These are phyloP conservation scores for Monosporascus ibericus DNA, from an alignment of 2,329 filamentous ascomycete species.

Conservation along the genomic window DNA sequence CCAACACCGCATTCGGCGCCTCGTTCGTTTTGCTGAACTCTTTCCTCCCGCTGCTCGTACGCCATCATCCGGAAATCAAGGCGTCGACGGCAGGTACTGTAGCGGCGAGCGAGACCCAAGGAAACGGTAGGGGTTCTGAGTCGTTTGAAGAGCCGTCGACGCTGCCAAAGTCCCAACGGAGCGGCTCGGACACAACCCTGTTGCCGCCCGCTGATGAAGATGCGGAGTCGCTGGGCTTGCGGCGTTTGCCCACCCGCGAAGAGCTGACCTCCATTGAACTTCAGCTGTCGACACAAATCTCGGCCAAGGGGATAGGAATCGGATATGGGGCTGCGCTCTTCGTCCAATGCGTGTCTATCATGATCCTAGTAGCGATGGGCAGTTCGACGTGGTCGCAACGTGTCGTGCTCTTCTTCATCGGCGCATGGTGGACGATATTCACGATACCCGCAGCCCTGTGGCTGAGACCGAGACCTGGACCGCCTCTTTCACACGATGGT, in stretches of 20 bases:
- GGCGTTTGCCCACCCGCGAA: slow-evolving; percentile 35
- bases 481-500: slow-evolving; percentile 56
- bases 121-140: slow-evolving; percentile 28
- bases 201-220: slow-evolving; percentile 28
- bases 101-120: slow-evolving; percentile 24
- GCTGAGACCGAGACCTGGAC: slow-evolving; percentile 82
- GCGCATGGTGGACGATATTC: slow-evolving; percentile 89
- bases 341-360: slow-evolving; percentile 74
- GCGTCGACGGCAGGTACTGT: slow-evolving; percentile 18
- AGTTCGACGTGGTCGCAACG: slow-evolving; percentile 82
- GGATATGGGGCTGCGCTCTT: slow-evolving; percentile 85
- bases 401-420: slow-evolving; percentile 80
- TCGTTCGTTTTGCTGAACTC: slow-evolving; percentile 95
- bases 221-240: slow-evolving; percentile 27
- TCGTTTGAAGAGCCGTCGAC: slow-evolving; percentile 29
- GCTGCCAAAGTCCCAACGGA: slow-evolving; percentile 20
- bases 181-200: slow-evolving; percentile 42
- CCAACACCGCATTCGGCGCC: slow-evolving; percentile 90
- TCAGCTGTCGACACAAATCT: slow-evolving; percentile 81
- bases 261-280: slow-evolving; percentile 61
- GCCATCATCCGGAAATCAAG: slow-evolving; percentile 62
- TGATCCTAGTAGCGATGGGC: slow-evolving; percentile 65
- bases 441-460: slow-evolving; percentile 83
- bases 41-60: slow-evolving; percentile 84
- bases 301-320: slow-evolving; percentile 86